A percentile compares a stretch with the other conserved stretches of the same genome.
Conservation (phyloP, 805 yeast genomes). For the Ogataea ramenticola region DNA sequence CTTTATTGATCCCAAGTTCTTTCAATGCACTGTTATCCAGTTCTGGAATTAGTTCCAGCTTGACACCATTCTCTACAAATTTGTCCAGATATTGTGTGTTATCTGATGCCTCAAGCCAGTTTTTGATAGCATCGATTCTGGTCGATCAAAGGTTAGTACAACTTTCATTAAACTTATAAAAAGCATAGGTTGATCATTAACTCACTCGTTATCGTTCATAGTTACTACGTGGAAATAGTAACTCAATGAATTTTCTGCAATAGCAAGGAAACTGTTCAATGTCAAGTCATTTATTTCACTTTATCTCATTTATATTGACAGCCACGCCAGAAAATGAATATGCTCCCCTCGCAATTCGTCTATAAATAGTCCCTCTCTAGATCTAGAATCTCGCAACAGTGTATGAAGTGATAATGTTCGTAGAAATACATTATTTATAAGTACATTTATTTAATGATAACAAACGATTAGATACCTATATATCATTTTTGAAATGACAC, state of each 20-base stretch:
- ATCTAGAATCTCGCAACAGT: neutral
- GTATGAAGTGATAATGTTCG: neutral
- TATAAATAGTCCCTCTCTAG: neutral
- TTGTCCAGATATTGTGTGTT: slow-evolving; percentile 19
- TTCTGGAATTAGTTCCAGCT: slow-evolving; percentile 48
- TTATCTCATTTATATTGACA: too few relatives aligned
- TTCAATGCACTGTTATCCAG: slow-evolving; percentile 57
- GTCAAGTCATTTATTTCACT: too few relatives aligned
- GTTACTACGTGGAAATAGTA: too few relatives aligned
- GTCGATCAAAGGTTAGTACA: neutral
- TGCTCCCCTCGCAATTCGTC: too few relatives aligned
- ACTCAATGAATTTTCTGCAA: too few relatives aligned
- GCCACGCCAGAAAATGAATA: too few relatives aligned
- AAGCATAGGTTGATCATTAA: neutral
- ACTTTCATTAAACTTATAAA: neutral
- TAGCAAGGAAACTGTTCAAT: too few relatives aligned
- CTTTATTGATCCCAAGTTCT: slow-evolving; percentile 65
- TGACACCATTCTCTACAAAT: slow-evolving; percentile 42
- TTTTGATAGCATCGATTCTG: neutral
- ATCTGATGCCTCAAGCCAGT: slow-evolving; percentile 16
- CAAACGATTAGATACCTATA: neutral
- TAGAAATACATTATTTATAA: neutral
- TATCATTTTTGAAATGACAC: neutral
- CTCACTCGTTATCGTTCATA: neutral
- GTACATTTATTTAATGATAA: too few relatives aligned